A percentile compares a stretch with the other conserved stretches of the same genome.
Evolutionary conservation across 2,329 filamentous ascomycete species (phyloP).

Genomic region (Diaporthe vexans): DNA sequence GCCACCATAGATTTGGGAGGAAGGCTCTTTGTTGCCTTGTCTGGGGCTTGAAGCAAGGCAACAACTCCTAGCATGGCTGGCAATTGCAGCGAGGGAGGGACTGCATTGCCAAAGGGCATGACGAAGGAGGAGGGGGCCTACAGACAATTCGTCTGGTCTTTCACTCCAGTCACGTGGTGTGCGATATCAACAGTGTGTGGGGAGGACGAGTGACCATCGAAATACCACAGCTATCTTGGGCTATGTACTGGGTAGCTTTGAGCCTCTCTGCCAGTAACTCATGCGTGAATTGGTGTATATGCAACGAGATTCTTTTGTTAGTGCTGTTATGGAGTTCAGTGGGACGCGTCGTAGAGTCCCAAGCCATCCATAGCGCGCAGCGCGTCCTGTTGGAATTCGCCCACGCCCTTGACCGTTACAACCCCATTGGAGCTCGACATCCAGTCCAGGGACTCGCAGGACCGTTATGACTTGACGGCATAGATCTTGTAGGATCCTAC

Average conservation of each 20-base stretch:
- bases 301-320: too few species aligned
- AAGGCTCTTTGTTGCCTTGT: neutral
- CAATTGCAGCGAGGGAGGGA: neutral
- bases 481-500: slow-evolving; percentile 65
- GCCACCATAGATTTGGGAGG: too few species aligned
- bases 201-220: neutral
- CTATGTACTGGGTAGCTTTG: too few species aligned
- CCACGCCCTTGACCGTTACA: neutral
- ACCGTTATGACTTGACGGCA: slow-evolving; percentile 57
- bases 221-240: too few species aligned
- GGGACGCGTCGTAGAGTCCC: too few species aligned
- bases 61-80: neutral
- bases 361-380: too few species aligned
- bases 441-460: too few species aligned
- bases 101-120: too few species aligned
- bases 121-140: rapidly evolving
- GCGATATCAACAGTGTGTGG: neutral
- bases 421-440: neutral
- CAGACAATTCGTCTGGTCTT: rapidly evolving
- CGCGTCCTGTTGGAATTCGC: neutral
- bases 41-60: neutral
- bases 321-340: too few species aligned
- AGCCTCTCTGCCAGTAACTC: too few species aligned
- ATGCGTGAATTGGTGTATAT: too few species aligned
- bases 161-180: rapidly evolving